These are phyloP conservation scores for Clonostachys chloroleuca DNA, from an alignment of 2,329 filamentous ascomycete species.

Conservation along the genomic window DNA sequence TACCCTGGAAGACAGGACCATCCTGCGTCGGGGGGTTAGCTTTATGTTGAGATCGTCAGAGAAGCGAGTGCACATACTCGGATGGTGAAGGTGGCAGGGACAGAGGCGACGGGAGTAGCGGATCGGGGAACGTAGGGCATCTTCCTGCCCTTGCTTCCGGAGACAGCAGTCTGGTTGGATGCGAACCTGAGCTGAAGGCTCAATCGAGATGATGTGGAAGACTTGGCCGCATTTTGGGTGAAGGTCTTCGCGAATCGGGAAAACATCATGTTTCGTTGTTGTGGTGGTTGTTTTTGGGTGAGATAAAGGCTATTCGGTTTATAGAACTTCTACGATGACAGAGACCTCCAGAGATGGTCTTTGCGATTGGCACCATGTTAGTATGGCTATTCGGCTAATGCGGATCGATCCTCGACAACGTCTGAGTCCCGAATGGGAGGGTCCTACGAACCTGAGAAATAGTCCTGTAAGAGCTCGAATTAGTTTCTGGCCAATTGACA, in stretches of 20 bases:
- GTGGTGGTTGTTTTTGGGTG: not conserved
- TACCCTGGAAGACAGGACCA: conserved; percentile 93
- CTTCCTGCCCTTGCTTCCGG: conserved; percentile 65
- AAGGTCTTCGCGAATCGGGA: conserved; percentile 48
- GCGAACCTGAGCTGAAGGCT: conserved; percentile 29
- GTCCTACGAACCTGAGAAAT: conserved; percentile 63
- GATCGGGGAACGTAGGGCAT: conserved; percentile 58
- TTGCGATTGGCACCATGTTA: conserved; percentile 9
- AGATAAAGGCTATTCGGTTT: not conserved
- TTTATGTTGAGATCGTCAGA: not conserved
- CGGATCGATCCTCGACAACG: too few species aligned
- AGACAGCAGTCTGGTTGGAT: conserved; percentile 41
- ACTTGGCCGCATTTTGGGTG: conserved; percentile 46
- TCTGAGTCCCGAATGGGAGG: conserved; percentile 25
- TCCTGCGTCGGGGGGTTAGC: conserved; percentile 47
- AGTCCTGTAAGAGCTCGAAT: conserved; percentile 47
- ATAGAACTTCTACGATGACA: conserved; percentile 16
- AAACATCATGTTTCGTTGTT: conserved; percentile 45
- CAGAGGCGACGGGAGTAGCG: conserved; percentile 56
- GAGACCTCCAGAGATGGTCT: conserved; percentile 38
- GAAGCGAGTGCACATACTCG: conserved; percentile 50
- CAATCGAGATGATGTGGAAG: conserved; percentile 32
- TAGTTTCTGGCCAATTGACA: too few species aligned
- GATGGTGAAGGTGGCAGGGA: conserved; percentile 84
- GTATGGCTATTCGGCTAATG: not conserved